Percentiles rank a stretch among this genome's conserved stretches.
Evolutionary conservation across 1,284 basidiomycete genomes (phyloP).

Genomic region (Amylostereum areolatum): DNA sequence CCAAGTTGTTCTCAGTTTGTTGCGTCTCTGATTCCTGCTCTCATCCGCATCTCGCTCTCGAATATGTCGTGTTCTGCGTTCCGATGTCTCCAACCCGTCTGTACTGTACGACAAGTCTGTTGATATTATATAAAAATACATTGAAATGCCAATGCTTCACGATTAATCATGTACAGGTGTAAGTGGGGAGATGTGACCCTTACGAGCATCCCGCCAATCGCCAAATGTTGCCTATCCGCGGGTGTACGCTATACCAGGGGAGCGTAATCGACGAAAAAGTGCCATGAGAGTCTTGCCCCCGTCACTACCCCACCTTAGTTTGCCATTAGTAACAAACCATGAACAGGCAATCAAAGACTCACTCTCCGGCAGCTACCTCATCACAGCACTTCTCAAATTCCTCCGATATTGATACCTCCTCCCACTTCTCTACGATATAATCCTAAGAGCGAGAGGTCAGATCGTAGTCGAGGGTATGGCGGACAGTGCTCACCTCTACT

Average conservation of each 20-base stretch:
- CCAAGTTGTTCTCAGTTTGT: no score
- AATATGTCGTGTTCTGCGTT: no score
- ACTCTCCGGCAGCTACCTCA: conserved; percentile 69
- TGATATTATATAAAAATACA: no score
- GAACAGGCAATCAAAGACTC: conserved; percentile 21
- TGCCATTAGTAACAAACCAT: conserved; percentile 10
- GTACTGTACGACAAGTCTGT: no score
- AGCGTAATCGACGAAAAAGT: conserved; percentile 60
- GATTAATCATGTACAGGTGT: no score
- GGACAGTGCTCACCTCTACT: conserved; percentile 42
- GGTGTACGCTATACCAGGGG: conserved; percentile 30
- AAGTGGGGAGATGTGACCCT: no score
- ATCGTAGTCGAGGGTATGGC: background rate
- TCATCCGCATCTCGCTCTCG: no score
- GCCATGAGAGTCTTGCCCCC: conserved; percentile 62
- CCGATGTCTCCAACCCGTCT: no score
- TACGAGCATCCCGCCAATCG: no score
- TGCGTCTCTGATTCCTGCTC: no score
- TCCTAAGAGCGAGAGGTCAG: conserved; percentile 31
- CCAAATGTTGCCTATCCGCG: conserved; percentile 8
- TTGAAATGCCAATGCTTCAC: no score
- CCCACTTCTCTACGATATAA: conserved; percentile 66
- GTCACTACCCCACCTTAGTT: conserved; percentile 56
- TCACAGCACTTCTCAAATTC: conserved; percentile 66
- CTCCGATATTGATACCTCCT: conserved; percentile 53